Evolutionary conservation across 2,329 filamentous ascomycete genomes (phyloP).

Genomic region (Pleomassaria siparia): DNA sequence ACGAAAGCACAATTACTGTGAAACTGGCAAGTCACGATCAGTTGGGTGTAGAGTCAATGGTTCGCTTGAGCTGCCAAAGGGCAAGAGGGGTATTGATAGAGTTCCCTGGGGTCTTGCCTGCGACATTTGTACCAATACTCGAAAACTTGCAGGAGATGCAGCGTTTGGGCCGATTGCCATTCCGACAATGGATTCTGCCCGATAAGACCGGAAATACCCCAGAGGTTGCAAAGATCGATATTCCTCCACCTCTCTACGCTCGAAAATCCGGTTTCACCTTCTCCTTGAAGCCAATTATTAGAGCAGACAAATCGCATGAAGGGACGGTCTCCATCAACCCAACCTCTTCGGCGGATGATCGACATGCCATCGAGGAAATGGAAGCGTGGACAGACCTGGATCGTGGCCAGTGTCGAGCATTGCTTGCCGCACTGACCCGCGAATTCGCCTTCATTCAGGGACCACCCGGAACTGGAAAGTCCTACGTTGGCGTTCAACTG

Average conservation of each 20-base stretch:
- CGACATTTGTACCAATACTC: constrained; percentile 33
- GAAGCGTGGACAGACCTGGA: constrained; percentile 49
- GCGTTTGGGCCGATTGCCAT: constrained; percentile 23
- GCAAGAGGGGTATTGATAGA: constrained; percentile 25
- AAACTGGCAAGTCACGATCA: constrained; percentile 20
- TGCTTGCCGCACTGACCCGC: constrained; percentile 56
- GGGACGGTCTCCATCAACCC: constrained; percentile 11
- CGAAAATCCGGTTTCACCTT: constrained; percentile 22
- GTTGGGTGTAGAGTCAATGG: constrained; percentile 11
- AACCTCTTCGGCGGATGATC: constrained; percentile 16
- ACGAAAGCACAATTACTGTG: constrained; percentile 14
- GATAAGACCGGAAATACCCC: constrained; percentile 3
- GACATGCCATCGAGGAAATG: constrained; percentile 14
- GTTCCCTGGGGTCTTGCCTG: constrained; percentile 29
- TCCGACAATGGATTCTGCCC: constrained; percentile 31
- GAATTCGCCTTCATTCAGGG: constrained; percentile 67
- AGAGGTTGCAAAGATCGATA: constrained; percentile 8
- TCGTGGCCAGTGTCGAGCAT: constrained; percentile 49
- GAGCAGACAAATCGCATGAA: not conserved
- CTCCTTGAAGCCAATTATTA: constrained; percentile 18
- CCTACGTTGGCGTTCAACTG: constrained; percentile 61
- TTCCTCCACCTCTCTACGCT: constrained; percentile 32
- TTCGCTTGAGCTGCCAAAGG: constrained; percentile 13
- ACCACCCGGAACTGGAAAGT: constrained; percentile 71
- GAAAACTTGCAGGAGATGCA: constrained; percentile 30